These are phyloP conservation scores for Fistulifera solaris DNA, from an alignment of 108 stramenopile species.

Conservation along the genomic window DNA sequence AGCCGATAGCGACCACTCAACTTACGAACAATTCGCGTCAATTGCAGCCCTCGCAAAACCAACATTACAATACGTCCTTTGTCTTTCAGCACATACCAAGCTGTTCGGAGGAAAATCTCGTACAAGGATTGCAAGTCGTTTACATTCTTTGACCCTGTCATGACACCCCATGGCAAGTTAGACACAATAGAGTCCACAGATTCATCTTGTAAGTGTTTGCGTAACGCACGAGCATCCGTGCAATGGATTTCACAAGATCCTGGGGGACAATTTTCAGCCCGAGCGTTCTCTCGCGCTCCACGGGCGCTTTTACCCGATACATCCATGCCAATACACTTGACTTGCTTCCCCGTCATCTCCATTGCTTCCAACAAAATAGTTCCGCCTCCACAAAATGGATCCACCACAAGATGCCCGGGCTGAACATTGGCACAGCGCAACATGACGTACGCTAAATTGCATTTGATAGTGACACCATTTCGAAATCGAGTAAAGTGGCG, in stretches of 20 bases:
- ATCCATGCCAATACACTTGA: conserved; percentile 52
- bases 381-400: conserved; percentile 52
- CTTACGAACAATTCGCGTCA: conserved; percentile 58
- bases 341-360: conserved; percentile 24
- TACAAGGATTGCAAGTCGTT: conserved; percentile 56
- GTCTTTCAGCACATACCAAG: conserved; percentile 55
- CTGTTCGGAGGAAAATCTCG: conserved; percentile 55
- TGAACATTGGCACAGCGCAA: conserved; percentile 41
- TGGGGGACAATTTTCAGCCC: conserved; percentile 10
- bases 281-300: conserved; percentile 52
- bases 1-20: conserved; percentile 48
- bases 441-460: conserved; percentile 62
- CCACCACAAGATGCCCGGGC: conserved; percentile 31
- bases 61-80: conserved; percentile 53
- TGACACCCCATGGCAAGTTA: conserved; percentile 64
- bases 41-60: conserved; percentile 54
- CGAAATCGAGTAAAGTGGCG: conserved; percentile 54
- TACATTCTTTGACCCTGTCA: conserved; percentile 54
- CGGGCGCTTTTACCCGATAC: conserved; percentile 42
- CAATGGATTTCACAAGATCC: conserved; percentile 46
- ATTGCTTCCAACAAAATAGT: conserved; percentile 49
- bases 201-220: conserved; percentile 39
- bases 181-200: conserved; percentile 49
- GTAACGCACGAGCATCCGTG: conserved; percentile 47
- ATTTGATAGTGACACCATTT: conserved; percentile 65